These are phyloP conservation scores for Symbiotaphrina buchneri DNA, from an alignment of 495 filamentous ascomycete species.

Conservation along the genomic window DNA sequence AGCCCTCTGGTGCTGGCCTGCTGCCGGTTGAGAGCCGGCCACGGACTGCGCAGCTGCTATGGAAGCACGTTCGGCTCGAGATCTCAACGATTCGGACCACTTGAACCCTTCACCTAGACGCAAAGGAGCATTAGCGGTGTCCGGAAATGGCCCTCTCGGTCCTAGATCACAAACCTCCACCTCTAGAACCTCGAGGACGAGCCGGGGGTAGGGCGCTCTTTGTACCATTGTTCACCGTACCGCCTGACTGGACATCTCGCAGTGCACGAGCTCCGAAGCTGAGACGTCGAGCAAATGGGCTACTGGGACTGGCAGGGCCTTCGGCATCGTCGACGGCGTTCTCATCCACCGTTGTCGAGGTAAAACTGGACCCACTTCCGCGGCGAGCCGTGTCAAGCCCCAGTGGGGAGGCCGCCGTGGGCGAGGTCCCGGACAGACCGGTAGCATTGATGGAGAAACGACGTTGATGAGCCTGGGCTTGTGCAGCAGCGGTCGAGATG, in stretches of 20 bases:
- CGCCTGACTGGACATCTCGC: constrained; percentile 36
- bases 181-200: constrained; percentile 20
- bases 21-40: constrained; percentile 9
- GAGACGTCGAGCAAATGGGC: constrained; percentile 66
- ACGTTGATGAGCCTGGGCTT: constrained; percentile 40
- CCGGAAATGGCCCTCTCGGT: constrained; percentile 7
- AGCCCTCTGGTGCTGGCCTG: constrained; percentile 21
- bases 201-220: constrained; percentile 13
- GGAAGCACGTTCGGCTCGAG: constrained; percentile 65
- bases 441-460: constrained; percentile 74
- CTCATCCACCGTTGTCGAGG: constrained; percentile 62
- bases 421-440: constrained; percentile 59
- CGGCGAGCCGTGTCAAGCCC: constrained; percentile 36
- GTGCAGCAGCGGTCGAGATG: constrained; percentile 37
- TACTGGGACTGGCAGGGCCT: constrained; percentile 25
- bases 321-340: constrained; percentile 51
- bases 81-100: constrained; percentile 84
- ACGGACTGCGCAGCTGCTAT: constrained; percentile 23
- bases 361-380: constrained; percentile 49
- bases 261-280: constrained; percentile 82
- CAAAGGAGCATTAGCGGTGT: constrained; percentile 32
- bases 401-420: constrained; percentile 28
- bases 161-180: constrained; percentile 21
- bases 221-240: constrained; percentile 13
- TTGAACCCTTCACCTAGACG: constrained; percentile 76